These are phyloP conservation scores for Physocladia obscura DNA, from an alignment of 192 early-diverging fungal genomes.

Conservation along the genomic window DNA sequence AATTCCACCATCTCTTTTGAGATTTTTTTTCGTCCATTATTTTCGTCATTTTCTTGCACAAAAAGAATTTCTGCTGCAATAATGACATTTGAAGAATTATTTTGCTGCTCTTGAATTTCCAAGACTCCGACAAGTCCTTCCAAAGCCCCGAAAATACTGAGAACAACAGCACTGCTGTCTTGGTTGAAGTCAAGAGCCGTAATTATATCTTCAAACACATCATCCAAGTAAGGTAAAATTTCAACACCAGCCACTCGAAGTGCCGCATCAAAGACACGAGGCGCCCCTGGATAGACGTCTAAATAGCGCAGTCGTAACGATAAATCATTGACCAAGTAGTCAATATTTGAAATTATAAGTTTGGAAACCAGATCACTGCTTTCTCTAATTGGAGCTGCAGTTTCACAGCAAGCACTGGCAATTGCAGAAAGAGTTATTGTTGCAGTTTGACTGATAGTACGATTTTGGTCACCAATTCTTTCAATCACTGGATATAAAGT, in stretches of 20 bases:
- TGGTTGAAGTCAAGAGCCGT: conserved; percentile 32
- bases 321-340: conserved; percentile 44
- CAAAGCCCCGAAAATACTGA: conserved; percentile 27
- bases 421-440: conserved; percentile 1
- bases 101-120: background rate
- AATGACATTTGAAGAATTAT: background rate
- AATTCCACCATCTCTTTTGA: conserved; percentile 31
- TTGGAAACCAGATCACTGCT: background rate
- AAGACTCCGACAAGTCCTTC: conserved; percentile 21
- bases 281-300: conserved; percentile 27
- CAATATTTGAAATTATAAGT: conserved; percentile 36
- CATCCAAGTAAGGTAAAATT: conserved; percentile 36
- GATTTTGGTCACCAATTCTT: conserved; percentile 35
- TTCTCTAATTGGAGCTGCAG: background rate
- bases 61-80: background rate
- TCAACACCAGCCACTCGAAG: conserved; percentile 26
- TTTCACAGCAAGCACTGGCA: background rate
- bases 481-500: conserved; percentile 38
- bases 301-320: conserved; percentile 32
- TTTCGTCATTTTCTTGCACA: background rate
- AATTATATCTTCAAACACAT: conserved; percentile 41
- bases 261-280: conserved; percentile 32
- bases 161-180: conserved; percentile 1
- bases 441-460: conserved; percentile 26
- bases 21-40: background rate